Conservation (phyloP, 2,329 filamentous ascomycete species). For the Podosphaera fusca region DNA sequence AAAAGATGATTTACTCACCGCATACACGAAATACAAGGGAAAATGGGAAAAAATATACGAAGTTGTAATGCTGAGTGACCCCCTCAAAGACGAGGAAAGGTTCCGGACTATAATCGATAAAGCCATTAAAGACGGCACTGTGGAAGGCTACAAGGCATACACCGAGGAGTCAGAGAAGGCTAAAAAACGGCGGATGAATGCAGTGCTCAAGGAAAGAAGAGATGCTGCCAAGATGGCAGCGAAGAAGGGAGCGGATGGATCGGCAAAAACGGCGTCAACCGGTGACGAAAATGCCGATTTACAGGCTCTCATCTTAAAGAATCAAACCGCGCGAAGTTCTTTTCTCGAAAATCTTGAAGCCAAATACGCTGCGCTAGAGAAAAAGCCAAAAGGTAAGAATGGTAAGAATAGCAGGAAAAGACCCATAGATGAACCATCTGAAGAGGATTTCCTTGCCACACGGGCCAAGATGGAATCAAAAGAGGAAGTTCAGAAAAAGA, state of each 20-base stretch:
- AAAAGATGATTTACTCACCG: slow-evolving; percentile 48
- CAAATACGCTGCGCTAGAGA: slow-evolving; percentile 38
- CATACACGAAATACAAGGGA: slow-evolving; percentile 52
- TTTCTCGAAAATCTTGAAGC: slow-evolving; percentile 56
- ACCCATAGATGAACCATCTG: slow-evolving; percentile 36
- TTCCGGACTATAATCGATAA: slow-evolving; percentile 62
- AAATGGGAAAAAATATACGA: slow-evolving; percentile 60
- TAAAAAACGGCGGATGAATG: slow-evolving; percentile 31
- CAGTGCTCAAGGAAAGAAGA: slow-evolving; percentile 50
- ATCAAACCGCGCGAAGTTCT: slow-evolving; percentile 37
- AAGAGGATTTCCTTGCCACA: slow-evolving; percentile 36
- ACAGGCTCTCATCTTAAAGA: slow-evolving; percentile 50
- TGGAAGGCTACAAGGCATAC: slow-evolving; percentile 45
- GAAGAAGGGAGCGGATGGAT: slow-evolving; percentile 50
- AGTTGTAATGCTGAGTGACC: slow-evolving; percentile 65
- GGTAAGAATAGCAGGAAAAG: slow-evolving; percentile 31
- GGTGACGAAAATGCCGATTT: slow-evolving; percentile 26
- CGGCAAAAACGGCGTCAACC: slow-evolving; percentile 25
- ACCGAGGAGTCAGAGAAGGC: slow-evolving; percentile 47
- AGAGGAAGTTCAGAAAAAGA: slow-evolving; percentile 5
- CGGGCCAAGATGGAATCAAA: slow-evolving; percentile 19
- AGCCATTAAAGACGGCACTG: slow-evolving; percentile 48
- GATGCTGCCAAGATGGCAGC: slow-evolving; percentile 34
- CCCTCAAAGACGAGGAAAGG: slow-evolving; percentile 62
- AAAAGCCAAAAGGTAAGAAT: slow-evolving; percentile 22